Evolutionary conservation across 2,329 filamentous ascomycete genomes (phyloP).

Genomic region (Sclerotinia nivalis): DNA sequence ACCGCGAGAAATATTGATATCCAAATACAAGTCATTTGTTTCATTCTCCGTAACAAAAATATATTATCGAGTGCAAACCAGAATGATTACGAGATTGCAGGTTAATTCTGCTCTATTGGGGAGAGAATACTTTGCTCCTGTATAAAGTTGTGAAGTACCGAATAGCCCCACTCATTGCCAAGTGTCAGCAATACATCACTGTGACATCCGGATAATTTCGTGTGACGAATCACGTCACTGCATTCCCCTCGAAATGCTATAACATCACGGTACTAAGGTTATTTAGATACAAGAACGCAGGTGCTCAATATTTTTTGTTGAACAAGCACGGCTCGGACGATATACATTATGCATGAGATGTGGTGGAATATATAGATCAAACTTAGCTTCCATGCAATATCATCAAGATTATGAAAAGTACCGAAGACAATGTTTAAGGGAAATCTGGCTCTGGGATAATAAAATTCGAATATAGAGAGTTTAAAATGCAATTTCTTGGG

Average conservation of each 20-base stretch:
- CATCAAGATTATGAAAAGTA: not conserved
- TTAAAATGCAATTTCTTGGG: too few relatives aligned
- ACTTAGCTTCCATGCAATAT: not conserved
- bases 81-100: not conserved
- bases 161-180: not conserved
- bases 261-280: not conserved
- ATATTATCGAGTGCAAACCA: too few relatives aligned
- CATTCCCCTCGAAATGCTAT: not conserved
- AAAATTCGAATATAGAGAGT: too few relatives aligned
- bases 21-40: not conserved
- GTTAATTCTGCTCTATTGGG: not conserved
- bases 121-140: not conserved
- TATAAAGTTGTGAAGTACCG: not conserved
- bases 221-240: not conserved
- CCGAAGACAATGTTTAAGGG: too few relatives aligned
- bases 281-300: not conserved
- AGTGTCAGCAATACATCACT: constrained; percentile 2
- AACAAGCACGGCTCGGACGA: not conserved
- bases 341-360: not conserved
- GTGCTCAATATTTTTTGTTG: not conserved
- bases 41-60: too few relatives aligned
- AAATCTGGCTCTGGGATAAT: too few relatives aligned
- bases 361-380: not conserved
- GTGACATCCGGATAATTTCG: not conserved
- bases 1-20: not conserved